Base-by-base conservation (phyloP, 2,329 filamentous ascomycete genomes). In the Gremmenia infestans region DNA sequence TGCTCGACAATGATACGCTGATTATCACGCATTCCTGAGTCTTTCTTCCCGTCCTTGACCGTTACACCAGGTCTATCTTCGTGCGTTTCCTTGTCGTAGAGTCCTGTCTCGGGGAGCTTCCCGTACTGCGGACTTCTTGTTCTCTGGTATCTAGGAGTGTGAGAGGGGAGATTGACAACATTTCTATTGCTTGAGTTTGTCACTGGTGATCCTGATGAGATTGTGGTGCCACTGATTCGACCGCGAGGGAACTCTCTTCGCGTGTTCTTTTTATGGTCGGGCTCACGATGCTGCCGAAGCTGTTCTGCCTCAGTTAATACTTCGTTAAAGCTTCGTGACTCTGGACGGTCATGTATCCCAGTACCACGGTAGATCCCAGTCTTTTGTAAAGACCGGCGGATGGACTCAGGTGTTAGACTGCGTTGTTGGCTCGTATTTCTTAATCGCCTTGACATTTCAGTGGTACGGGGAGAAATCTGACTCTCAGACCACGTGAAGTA, bases 361-460 rank as follows among this genome's bases (percentile, higher is more conserved):
- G 66, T 68, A 56, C 61, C 58, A 50, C 52, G 57, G 37, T 64
- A 67, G 5, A 69, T 62, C 9, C 68, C 62, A 28, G 65, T 68
- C 2, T 58, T 56, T 40, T 64, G 56, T 19, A 69, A 48, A 9
- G 60, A 63, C 32, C 42, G 61, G 32, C 60, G 52, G 19, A 68
- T 52, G 1, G 60, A 63, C 9, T 63, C 61, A 1, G 67, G 66
- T 7, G 59, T 67, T 32, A 59, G 37, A 55, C 65, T 68, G 5
- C 28, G 28, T 19, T 48, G 52, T 3, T 50, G 47, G 36, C 57
- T 6, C 32, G 32, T 15, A 28, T 35, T 43, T 4, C 17, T 52
- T 15, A 37, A 47, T 42, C 17, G 46, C 19, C 32, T 22, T 15
- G 50, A 52, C 5, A 19, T n/a, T 23, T 14, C 14, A 37, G 19